phyloP scores from a whole-genome alignment of 2,329 filamentous ascomycete species.

The Colletotrichum paranaense region DNA sequence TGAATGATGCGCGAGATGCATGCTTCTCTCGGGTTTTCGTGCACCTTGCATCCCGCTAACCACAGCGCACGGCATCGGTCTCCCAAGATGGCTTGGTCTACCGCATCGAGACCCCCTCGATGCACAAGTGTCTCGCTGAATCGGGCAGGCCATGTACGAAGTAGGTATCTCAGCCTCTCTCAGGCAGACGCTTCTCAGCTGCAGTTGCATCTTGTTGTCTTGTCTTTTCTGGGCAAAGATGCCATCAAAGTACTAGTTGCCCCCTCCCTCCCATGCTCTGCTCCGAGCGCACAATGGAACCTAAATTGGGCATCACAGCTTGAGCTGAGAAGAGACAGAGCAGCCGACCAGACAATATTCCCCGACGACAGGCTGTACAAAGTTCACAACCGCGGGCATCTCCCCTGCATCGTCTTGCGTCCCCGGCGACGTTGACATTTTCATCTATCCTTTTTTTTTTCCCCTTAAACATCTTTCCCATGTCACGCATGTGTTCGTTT shows the following conservation, averaged over 20 bases:
- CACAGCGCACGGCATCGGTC: not conserved
- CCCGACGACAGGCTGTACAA: not conserved
- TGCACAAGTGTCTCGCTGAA: not conserved
- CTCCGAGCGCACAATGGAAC: not conserved
- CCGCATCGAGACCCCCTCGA: not conserved
- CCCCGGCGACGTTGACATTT: conserved; percentile 26
- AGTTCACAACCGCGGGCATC: not conserved
- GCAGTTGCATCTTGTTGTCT: not conserved
- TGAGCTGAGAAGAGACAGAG: not conserved
- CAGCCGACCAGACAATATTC: not conserved
- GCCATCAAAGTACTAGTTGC: not conserved
- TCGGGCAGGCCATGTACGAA: not conserved
- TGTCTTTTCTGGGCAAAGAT: not conserved
- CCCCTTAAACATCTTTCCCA: not conserved
- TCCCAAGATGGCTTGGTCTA: not conserved
- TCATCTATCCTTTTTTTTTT: not conserved
- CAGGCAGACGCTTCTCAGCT: too few species aligned
- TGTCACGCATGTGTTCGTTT: not conserved
- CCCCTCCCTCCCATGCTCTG: not conserved
- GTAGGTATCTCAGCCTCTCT: not conserved
- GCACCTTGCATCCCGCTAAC: not conserved
- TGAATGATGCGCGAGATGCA: not conserved
- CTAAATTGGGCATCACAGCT: not conserved
- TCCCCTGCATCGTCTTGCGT: not conserved
- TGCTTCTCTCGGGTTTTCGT: not conserved